Conservation (phyloP, 169 alveolate genomes). For the Toxoplasma gondii region DNA sequence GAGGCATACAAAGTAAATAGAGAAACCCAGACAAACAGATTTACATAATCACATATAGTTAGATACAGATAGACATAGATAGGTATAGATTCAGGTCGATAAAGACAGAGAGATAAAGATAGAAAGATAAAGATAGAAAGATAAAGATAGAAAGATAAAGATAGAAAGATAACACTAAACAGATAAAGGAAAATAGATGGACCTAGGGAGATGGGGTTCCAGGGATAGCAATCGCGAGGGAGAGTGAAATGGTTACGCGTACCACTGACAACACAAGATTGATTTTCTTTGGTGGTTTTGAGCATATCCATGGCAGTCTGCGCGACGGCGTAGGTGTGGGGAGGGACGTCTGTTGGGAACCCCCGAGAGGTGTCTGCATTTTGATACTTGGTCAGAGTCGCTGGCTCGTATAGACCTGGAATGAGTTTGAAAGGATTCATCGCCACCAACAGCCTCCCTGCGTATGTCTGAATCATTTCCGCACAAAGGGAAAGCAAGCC, state of each 20-base stretch:
- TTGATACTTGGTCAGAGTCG: slow-evolving; percentile 80
- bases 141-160: background rate
- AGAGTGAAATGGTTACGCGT: background rate
- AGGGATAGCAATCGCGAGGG: background rate
- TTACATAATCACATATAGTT: too few species aligned
- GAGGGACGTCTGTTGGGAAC: slow-evolving; percentile 75
- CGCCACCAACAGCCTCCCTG: slow-evolving; percentile 90
- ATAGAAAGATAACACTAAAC: background rate
- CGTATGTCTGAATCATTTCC: slow-evolving; percentile 74
- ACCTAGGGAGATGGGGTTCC: background rate
- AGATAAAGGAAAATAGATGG: background rate
- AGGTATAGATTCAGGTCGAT: too few species aligned
- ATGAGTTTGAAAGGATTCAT: slow-evolving; percentile 88
- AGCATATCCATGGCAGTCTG: slow-evolving; percentile 64
- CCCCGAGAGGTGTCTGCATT: slow-evolving; percentile 77
- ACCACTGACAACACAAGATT: slow-evolving; percentile 59
- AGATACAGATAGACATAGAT: too few species aligned
- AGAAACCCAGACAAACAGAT: too few species aligned
- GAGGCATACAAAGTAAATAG: background rate
- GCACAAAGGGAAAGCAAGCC: background rate
- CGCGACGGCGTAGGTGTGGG: slow-evolving; percentile 90
- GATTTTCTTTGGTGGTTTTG: slow-evolving; percentile 44
- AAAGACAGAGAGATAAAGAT: background rate
- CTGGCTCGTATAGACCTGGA: slow-evolving; percentile 85
- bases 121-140: background rate